These are phyloP conservation scores for Mycena venus DNA, from an alignment of 768 basidiomycete genomes.

Conservation along the genomic window DNA sequence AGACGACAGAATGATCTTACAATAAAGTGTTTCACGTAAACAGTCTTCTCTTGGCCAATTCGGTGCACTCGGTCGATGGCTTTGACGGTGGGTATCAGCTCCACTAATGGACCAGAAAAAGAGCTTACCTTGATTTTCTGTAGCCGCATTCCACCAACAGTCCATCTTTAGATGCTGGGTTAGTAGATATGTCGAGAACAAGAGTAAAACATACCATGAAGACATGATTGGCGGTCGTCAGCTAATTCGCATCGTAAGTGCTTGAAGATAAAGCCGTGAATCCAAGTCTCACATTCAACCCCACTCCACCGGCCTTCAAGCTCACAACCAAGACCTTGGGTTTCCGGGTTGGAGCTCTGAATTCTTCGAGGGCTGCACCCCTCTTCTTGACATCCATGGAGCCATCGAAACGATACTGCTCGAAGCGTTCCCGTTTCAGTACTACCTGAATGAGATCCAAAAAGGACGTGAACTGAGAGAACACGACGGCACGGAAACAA, in stretches of 20 bases:
- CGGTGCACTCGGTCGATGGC: conserved; percentile 91
- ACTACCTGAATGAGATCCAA: conserved; percentile 83
- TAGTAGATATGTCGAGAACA: neutral
- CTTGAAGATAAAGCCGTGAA: neutral
- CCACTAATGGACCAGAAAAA: neutral
- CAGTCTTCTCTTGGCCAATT: conserved; percentile 86
- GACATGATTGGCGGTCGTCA: conserved; percentile 87
- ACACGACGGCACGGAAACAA: conserved; percentile 86
- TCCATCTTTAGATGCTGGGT: conserved; percentile 73
- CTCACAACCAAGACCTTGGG: conserved; percentile 85
- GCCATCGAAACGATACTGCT: conserved; percentile 90
- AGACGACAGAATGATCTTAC: conserved; percentile 52
- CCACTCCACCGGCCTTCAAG: conserved; percentile 93
- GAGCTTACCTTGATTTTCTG: conserved; percentile 80
- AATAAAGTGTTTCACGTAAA: conserved; percentile 89
- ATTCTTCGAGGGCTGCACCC: conserved; percentile 79
- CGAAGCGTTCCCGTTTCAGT: conserved; percentile 76
- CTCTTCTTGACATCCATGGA: conserved; percentile 91
- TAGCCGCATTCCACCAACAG: conserved; percentile 93
- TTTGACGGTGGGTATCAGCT: conserved; percentile 37
- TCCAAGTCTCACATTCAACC: conserved; percentile 74
- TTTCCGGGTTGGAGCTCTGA: conserved; percentile 75
- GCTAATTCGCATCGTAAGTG: conserved; percentile 48
- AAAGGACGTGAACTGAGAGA: conserved; percentile 92
- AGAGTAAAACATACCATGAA: conserved; percentile 74